A percentile compares a stretch with the other conserved stretches of the same genome.
Conservation (phyloP, 768 basidiomycete genomes). For the Hericium erinaceus region DNA sequence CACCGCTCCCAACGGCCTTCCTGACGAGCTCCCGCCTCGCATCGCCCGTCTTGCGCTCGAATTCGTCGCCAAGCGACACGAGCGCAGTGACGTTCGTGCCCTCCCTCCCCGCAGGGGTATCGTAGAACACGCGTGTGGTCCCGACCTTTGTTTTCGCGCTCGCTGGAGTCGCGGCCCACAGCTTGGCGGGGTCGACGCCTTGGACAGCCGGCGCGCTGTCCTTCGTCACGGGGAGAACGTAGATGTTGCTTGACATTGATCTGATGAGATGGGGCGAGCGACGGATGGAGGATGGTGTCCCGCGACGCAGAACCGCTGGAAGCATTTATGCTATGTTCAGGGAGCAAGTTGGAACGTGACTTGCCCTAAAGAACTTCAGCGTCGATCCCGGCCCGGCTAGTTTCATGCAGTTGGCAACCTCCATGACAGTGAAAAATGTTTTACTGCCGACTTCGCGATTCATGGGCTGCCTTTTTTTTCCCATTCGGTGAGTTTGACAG, state of each 20-base stretch:
- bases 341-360: too few relatives aligned
- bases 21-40: constrained; percentile 57
- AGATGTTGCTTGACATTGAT: constrained; percentile 42
- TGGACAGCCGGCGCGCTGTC: constrained; percentile 26
- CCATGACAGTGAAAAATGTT: too few relatives aligned
- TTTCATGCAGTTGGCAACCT: too few relatives aligned
- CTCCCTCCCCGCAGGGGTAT: constrained; percentile 30
- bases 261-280: not conserved
- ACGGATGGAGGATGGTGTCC: constrained; percentile 11
- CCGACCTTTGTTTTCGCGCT: constrained; percentile 43
- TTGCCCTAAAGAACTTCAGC: too few relatives aligned
- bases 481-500: too few relatives aligned
- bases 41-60: constrained; percentile 32
- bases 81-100: constrained; percentile 37
- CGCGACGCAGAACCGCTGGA: not conserved
- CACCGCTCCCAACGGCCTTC: constrained; percentile 61
- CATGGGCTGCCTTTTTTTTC: too few relatives aligned
- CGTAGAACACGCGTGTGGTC: constrained; percentile 57
- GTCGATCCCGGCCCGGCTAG: too few relatives aligned
- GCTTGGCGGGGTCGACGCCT: constrained; percentile 31
- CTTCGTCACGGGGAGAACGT: constrained; percentile 46
- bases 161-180: constrained; percentile 45
- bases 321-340: too few relatives aligned
- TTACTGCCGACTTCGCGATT: too few relatives aligned
- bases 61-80: constrained; percentile 50